Evolutionary conservation across 805 yeast genomes (phyloP), one percentile per base, ranked within the genome.

Genomic region (Cyberlindnera japonica): DNA sequence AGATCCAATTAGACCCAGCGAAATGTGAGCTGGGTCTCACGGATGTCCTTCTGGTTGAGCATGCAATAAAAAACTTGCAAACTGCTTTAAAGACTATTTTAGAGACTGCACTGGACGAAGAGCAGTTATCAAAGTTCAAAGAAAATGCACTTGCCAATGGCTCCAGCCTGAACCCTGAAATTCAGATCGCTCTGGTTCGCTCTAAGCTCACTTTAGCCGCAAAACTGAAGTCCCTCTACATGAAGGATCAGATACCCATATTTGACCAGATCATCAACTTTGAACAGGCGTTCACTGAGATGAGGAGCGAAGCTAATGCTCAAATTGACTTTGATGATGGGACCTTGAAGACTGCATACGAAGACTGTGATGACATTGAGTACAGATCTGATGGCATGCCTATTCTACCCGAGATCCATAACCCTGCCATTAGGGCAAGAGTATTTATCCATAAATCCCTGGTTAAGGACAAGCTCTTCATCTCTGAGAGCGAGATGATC

Each of bases 361-460:
- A 32, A 5, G 17, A 30, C 24, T 21, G 34, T 14, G 24, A 77
- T 19, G 23, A 18, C 13, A n/a, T 38, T 12, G 28, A 22, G 11
- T 17, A 27, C n/a, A 30, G 26, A 17, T 21, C 23, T 6, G 32
- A 38, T 6, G 47, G 40, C 68, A 78, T 83, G 1, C 97, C 96
- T 1, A 69, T 68, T 10, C 61, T 89, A 14, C 97, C 97, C 1
- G 61, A 59, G 22, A 84, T 91, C 29, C 60, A 68, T 6, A 75
- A 82, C 54, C 73, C 75, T 1, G 68, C 68, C 3, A 71, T 89
- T 10, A 68, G 72, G 46, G 77, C 80, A 6, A 72, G 83, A 37
- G 95, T 88, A 0, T 91, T 90, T 56, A 76, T 82, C 20, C 97
- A 91, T 60, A 80, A 81, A 50, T 89, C 96, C 0, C 67, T 76